Percentiles rank a stretch among this genome's conserved stretches.
phyloP scores from a whole-genome alignment of 1,139 yeast genomes.

The Arxiozyma bovina region DNA sequence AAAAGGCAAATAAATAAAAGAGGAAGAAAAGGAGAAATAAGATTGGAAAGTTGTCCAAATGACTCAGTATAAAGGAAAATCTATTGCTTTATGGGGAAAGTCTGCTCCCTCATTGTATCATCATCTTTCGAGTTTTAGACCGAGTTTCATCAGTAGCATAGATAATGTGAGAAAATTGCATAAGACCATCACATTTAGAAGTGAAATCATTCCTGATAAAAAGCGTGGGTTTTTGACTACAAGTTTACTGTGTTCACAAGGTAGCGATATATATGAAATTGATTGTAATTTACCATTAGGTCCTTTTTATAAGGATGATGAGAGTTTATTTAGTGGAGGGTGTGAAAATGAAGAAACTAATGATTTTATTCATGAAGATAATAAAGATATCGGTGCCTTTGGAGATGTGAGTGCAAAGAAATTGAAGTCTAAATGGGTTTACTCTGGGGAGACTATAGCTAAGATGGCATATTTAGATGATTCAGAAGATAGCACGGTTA shows the following conservation, averaged over 20 bases:
- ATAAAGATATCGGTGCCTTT: slow-evolving; percentile 19
- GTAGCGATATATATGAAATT: slow-evolving; percentile 27
- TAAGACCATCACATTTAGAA: slow-evolving; percentile 23
- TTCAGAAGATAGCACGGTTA: slow-evolving; percentile 18
- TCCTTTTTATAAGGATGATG: slow-evolving; percentile 12
- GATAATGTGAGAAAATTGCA: slow-evolving; percentile 15
- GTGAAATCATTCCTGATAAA: slow-evolving; percentile 23
- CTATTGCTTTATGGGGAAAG: slow-evolving; percentile 70
- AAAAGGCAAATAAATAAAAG: not conserved
- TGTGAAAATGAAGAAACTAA: slow-evolving; percentile 9
- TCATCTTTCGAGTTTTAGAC: slow-evolving; percentile 53
- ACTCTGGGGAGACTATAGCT: slow-evolving; percentile 26
- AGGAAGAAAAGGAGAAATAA: not conserved
- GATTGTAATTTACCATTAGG: slow-evolving; percentile 26
- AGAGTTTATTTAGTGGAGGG: not conserved
- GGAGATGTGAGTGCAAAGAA: slow-evolving; percentile 12
- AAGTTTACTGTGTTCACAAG: slow-evolving; percentile 25
- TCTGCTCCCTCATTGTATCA: slow-evolving; percentile 73
- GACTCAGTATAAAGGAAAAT: not conserved
- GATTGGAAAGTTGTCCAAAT: not conserved
- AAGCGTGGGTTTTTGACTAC: slow-evolving; percentile 22
- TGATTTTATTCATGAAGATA: slow-evolving; percentile 6
- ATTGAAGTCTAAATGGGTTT: slow-evolving; percentile 23
- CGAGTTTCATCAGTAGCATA: slow-evolving; percentile 34
- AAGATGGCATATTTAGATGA: slow-evolving; percentile 23